Evolutionary conservation across 75 land plant genomes (phyloP).

Genomic region (Larix kaempferi): DNA sequence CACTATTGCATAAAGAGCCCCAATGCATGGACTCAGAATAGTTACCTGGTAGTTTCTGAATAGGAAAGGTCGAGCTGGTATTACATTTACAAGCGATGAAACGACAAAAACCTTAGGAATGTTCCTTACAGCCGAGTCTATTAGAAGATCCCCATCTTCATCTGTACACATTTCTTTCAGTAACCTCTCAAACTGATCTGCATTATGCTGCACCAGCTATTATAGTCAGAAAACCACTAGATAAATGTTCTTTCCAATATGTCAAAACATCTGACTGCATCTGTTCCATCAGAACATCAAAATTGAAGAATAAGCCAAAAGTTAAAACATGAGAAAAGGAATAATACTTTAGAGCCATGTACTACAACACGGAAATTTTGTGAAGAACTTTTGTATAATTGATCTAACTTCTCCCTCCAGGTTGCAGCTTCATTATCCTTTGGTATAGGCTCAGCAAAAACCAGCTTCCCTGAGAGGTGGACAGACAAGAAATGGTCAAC

Average conservation of each 20-base stretch:
- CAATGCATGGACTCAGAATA: not conserved
- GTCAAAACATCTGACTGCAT: not conserved
- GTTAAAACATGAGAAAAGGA: not conserved
- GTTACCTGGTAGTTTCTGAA: conserved; percentile 96
- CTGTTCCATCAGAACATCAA: conserved; percentile 1
- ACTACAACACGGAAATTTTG: conserved; percentile 98
- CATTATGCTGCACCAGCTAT: conserved; percentile 83
- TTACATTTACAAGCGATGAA: conserved; percentile 84
- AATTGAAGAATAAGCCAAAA: conserved; percentile 11
- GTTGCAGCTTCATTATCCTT: conserved; percentile 99
- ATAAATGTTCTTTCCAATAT: not conserved
- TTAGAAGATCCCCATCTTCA: conserved; percentile 95
- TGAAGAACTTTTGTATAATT: conserved; percentile 95
- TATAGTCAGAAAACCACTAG: conserved; percentile 11
- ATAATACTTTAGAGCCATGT: conserved; percentile 91
- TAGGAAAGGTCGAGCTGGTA: conserved; percentile 96
- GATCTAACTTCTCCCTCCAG: conserved; percentile 98
- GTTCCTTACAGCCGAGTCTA: conserved; percentile 94
- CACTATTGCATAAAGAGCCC: not conserved
- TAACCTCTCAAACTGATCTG: conserved; percentile 94
- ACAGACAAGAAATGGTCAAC: not conserved
- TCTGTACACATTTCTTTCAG: conserved; percentile 94
- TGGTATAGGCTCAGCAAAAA: conserved; percentile 90
- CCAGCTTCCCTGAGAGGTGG: conserved; percentile 70
- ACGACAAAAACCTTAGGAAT: conserved; percentile 95